These are phyloP conservation scores for Globisporangium recalcitrans DNA, from an alignment of 352 stramenopile genomes.

Conservation along the genomic window DNA sequence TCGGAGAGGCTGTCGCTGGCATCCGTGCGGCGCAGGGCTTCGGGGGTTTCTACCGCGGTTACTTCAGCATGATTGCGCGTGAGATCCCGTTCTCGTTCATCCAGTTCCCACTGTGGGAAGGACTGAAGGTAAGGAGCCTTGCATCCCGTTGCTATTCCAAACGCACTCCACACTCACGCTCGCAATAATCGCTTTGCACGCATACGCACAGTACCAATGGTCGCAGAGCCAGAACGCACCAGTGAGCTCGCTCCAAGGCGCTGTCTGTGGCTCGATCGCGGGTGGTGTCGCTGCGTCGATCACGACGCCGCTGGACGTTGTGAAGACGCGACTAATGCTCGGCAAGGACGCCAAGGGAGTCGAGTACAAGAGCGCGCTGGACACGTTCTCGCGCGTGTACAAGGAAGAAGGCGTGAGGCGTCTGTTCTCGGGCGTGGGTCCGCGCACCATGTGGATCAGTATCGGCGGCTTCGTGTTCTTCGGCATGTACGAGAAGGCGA, in stretches of 20 bases:
- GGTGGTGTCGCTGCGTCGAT: constrained; percentile 93
- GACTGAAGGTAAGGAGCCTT: constrained; percentile 81
- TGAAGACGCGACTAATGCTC: constrained; percentile 99
- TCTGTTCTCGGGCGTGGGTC: constrained; percentile 93
- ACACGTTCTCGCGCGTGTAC: constrained; percentile 90
- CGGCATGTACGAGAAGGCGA: constrained; percentile 95
- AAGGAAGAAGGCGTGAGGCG: constrained; percentile 87
- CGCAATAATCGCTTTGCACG: neutral
- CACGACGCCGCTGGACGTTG: constrained; percentile 99
- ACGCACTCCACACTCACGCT: neutral
- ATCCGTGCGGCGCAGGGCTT: constrained; percentile 80
- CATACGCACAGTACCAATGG: constrained; percentile 80
- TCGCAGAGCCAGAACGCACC: constrained; percentile 65
- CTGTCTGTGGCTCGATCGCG: constrained; percentile 92
- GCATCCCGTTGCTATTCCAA: neutral
- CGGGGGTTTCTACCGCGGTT: constrained; percentile 94
- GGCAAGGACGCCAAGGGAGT: constrained; percentile 91
- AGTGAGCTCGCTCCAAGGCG: constrained; percentile 90
- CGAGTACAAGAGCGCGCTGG: constrained; percentile 86
- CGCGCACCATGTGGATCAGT: constrained; percentile 98
- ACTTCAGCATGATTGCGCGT: constrained; percentile 96
- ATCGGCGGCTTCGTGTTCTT: constrained; percentile 99
- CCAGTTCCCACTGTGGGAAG: constrained; percentile 99
- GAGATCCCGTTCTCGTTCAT: constrained; percentile 99
- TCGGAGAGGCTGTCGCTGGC: constrained; percentile 55